Evolutionary conservation across 2,329 filamentous ascomycete species (phyloP), one percentile per base, ranked within the genome.

Genomic region (Xylariaceae sp.): DNA sequence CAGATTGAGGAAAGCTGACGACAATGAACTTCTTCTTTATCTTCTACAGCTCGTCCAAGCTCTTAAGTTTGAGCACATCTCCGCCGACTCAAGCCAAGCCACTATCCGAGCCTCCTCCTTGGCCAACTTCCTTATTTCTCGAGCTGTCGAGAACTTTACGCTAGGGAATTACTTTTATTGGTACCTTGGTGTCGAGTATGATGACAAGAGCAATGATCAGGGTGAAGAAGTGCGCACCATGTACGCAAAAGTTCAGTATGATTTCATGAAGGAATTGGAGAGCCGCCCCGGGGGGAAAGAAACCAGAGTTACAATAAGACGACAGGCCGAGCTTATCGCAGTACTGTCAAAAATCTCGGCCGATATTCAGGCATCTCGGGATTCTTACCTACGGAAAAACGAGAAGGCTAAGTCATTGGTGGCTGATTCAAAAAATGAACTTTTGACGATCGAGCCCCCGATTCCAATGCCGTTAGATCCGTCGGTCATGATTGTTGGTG

Each of bases 151-250:
- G 57, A 97, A 95, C 66, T 89, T 96, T 65, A 86, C 88, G 55
- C 80, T 99, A 1, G 94, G 92, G 29, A 99, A 95, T 68, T 96
- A 95, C 72, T 83, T 99, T 50, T 89, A 96, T 70, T 99, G 94
- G 94, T 99, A 97, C 70, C 79, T 99, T 2, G 96, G 96, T 85
- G 94, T 99, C 1, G 95, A 99, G 72, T 95, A 92, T 62, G 90
- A 95, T 63, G 92, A 96, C 68, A 77, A 79, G 55, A 91, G 87
- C 60, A 83, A 84, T 3, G 87, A 90, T 41, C 89, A 92, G 63
- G 80, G 84, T 19, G 77, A 83, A 4, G 84, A 86, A 53, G 87
- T 92, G 66, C 87, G 89, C 43, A 88, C 89, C 58, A 84, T 97
- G 16, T 99, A 96, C 70, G 87, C 89, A 26, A 91, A 92, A 63